Evolutionary conservation across 495 filamentous ascomycete species (phyloP).

Genomic region (Staphylotrichum tortipilum): DNA sequence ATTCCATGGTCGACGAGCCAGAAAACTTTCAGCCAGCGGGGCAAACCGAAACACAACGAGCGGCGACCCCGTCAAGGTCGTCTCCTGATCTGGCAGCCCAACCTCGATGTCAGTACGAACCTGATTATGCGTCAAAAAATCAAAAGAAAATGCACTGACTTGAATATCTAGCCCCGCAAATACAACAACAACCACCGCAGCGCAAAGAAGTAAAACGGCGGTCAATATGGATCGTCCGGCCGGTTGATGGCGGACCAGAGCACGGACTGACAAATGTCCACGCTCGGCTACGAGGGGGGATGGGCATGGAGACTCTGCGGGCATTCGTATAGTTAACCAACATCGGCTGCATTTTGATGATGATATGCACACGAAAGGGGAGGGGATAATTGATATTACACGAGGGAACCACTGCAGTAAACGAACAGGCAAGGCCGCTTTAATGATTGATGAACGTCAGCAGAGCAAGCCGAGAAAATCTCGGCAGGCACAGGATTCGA

Average conservation of each 20-base stretch:
- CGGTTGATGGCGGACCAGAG: conserved; percentile 16
- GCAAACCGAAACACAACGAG: background rate
- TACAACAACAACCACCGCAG: background rate
- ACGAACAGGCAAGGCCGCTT: background rate
- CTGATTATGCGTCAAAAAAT: too few species aligned
- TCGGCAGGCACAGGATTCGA: too few species aligned
- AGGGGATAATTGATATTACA: background rate
- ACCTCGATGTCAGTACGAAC: conserved; percentile 3
- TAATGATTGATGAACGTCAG: background rate
- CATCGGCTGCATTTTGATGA: background rate
- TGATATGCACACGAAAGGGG: background rate
- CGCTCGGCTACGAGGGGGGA: conserved; percentile 12
- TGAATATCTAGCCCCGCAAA: too few species aligned
- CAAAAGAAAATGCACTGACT: background rate
- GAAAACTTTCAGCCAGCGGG: background rate
- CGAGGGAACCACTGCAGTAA: too few species aligned
- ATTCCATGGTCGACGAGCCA: conserved; percentile 22
- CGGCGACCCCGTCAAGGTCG: background rate
- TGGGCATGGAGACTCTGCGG: conserved; percentile 1
- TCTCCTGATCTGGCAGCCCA: background rate
- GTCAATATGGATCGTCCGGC: conserved; percentile 24
- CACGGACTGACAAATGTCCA: conserved; percentile 17
- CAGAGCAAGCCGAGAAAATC: too few species aligned
- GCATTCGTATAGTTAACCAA: conserved; percentile 9
- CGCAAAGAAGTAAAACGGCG: conserved; percentile 7